A percentile compares a stretch with the other conserved stretches of the same genome.
Evolutionary conservation across 1,284 basidiomycete genomes (phyloP).

Genomic region (Ceraceosorus guamensis): DNA sequence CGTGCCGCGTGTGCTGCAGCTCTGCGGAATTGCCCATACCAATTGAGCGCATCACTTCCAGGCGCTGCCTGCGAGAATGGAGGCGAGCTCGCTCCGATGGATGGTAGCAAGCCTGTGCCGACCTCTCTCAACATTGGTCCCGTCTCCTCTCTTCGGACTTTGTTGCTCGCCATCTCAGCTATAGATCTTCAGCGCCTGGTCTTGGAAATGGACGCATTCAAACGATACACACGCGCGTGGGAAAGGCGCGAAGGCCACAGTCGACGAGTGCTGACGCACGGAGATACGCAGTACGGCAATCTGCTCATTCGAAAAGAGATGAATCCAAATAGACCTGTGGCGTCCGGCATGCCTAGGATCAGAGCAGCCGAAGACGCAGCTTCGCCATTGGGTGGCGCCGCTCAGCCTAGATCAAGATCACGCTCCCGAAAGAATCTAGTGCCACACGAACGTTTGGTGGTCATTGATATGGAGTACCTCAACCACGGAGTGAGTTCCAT

Average conservation of each 20-base stretch:
- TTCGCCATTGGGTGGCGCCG: background rate
- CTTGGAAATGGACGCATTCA: constrained; percentile 35
- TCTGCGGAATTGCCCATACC: constrained; percentile 18
- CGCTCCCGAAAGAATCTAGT: background rate
- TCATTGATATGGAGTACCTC: constrained; percentile 44
- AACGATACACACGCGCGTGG: constrained; percentile 33
- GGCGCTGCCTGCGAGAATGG: background rate
- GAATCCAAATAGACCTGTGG: background rate
- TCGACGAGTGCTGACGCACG: constrained; percentile 42
- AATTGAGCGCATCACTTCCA: constrained; percentile 13
- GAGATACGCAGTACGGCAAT: constrained; percentile 45
- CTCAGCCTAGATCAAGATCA: background rate
- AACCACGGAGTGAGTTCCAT: background rate
- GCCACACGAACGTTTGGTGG: constrained; percentile 40
- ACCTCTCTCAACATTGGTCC: constrained; percentile 13
- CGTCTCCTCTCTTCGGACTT: constrained; percentile 26
- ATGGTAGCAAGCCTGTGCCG: background rate
- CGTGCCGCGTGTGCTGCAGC: constrained; percentile 25
- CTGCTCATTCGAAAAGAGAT: constrained; percentile 31
- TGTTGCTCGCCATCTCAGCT: constrained; percentile 28
- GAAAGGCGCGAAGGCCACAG: constrained; percentile 34
- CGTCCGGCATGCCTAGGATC: constrained; percentile 22
- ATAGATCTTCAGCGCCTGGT: constrained; percentile 34
- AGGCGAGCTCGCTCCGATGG: too few relatives aligned
- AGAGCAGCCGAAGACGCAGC: background rate